Conservation (phyloP, 257 asterid species). For the Knoxia roxburghii region DNA sequence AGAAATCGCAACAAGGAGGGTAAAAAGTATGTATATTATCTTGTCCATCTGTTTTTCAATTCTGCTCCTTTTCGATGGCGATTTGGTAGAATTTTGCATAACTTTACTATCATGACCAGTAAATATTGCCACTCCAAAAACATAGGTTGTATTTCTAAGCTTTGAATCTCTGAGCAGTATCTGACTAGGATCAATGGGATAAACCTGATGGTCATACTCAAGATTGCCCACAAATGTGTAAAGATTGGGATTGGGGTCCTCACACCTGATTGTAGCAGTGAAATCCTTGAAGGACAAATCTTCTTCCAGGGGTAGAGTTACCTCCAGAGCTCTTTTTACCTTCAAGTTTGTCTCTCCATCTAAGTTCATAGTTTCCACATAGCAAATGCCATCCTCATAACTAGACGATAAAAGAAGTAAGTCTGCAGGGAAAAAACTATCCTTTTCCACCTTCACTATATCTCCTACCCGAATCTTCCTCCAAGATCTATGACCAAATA, state of each 20-base stretch:
- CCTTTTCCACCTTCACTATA: slow-evolving; percentile 81
- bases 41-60: slow-evolving; percentile 91
- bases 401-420: slow-evolving; percentile 78
- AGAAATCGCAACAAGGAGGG: slow-evolving; percentile 64
- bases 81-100: slow-evolving; percentile 87
- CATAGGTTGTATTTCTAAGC: slow-evolving; percentile 76
- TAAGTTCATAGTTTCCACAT: slow-evolving; percentile 93
- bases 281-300: slow-evolving; percentile 66
- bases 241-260: slow-evolving; percentile 90
- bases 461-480: slow-evolving; percentile 90
- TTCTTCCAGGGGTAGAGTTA: slow-evolving; percentile 54
- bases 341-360: slow-evolving; percentile 97
- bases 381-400: slow-evolving; percentile 91
- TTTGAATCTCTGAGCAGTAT: slow-evolving; percentile 92
- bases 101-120: slow-evolving; percentile 93
- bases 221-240: slow-evolving; percentile 84
- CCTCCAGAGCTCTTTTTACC: slow-evolving; percentile 77
- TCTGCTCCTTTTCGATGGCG: slow-evolving; percentile 89
- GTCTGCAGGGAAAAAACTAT: slow-evolving; percentile 88
- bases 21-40: slow-evolving; percentile 81
- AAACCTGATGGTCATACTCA: slow-evolving; percentile 53
- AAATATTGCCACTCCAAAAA: slow-evolving; percentile 85
- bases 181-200: slow-evolving; percentile 87
- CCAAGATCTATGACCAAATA: slow-evolving; percentile 71
- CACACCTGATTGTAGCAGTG: slow-evolving; percentile 63